A percentile compares a stretch with the other conserved stretches of the same genome.
These are phyloP conservation scores for Oxyria digyna DNA, from an alignment of 148 eudicot genomes.

Conservation along the genomic window DNA sequence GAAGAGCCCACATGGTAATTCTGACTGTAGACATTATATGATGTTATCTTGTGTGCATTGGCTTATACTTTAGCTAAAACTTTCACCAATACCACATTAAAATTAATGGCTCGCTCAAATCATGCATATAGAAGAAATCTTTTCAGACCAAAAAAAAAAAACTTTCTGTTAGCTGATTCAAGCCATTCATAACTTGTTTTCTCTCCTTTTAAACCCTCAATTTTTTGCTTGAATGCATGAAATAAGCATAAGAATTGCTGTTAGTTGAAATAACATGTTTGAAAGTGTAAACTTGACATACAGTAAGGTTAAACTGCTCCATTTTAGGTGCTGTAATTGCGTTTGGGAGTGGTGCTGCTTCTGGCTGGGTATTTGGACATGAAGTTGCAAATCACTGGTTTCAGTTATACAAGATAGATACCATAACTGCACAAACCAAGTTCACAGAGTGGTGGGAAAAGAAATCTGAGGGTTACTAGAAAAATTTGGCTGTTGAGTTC, in stretches of 20 bases:
- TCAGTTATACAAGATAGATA: conserved; percentile 71
- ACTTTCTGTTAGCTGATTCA: neutral
- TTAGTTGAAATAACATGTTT: too few relatives aligned
- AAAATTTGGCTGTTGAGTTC: neutral
- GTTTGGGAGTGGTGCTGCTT: conserved; percentile 60
- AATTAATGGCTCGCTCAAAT: neutral
- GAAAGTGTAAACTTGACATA: neutral
- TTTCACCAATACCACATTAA: neutral
- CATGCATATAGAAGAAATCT: neutral
- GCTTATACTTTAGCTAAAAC: neutral
- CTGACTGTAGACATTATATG: neutral
- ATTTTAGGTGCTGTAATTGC: conserved; percentile 62
- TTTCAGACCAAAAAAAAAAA: too few relatives aligned
- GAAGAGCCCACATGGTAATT: conserved; percentile 65
- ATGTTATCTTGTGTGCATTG: neutral
- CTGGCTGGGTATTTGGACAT: conserved; percentile 67
- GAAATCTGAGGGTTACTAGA: conserved; percentile 25
- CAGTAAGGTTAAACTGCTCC: neutral
- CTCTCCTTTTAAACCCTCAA: neutral
- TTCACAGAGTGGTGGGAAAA: conserved; percentile 89
- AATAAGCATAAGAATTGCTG: neutral
- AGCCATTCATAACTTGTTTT: neutral
- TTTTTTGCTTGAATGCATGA: neutral
- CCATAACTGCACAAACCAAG: conserved; percentile 69
- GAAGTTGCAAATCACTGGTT: conserved; percentile 65